Percentiles rank a stretch among this genome's conserved stretches.
Conservation (phyloP, 345 rosid species). For the Nasturtium officinale region DNA sequence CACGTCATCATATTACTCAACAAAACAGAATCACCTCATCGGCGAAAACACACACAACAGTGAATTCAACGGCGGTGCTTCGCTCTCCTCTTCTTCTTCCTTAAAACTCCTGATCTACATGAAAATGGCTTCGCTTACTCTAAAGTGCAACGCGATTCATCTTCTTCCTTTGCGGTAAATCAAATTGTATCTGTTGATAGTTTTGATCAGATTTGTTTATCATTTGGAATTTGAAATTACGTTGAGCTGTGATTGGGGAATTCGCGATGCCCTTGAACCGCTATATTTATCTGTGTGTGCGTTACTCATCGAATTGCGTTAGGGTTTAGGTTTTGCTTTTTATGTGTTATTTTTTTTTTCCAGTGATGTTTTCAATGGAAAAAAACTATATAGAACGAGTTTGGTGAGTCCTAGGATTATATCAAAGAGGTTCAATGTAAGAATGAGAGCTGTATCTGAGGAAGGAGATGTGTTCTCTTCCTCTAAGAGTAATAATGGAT, state of each 20-base stretch:
- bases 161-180: conserved; percentile 21
- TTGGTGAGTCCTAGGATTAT: conserved; percentile 19
- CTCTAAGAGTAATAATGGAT: conserved; percentile 45
- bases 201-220: neutral
- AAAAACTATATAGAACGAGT: conserved; percentile 12
- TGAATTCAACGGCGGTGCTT: conserved; percentile 31
- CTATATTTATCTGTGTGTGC: no score
- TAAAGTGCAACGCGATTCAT: neutral
- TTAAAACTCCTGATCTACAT: neutral
- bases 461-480: conserved; percentile 53
- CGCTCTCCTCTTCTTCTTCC: neutral
- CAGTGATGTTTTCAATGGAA: conserved; percentile 27
- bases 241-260: neutral
- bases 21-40: neutral
- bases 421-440: conserved; percentile 33
- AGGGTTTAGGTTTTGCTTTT: neutral
- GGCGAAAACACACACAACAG: neutral
- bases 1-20: conserved; percentile 19
- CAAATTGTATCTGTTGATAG: neutral
- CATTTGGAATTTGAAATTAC: neutral
- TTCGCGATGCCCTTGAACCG: conserved; percentile 4
- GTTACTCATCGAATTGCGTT: no score
- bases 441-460: conserved; percentile 53
- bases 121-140: conserved; percentile 30
- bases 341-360: neutral